Evolutionary conservation across 2,329 filamentous ascomycete species (phyloP).

Genomic region (Elsinoe batatas): DNA sequence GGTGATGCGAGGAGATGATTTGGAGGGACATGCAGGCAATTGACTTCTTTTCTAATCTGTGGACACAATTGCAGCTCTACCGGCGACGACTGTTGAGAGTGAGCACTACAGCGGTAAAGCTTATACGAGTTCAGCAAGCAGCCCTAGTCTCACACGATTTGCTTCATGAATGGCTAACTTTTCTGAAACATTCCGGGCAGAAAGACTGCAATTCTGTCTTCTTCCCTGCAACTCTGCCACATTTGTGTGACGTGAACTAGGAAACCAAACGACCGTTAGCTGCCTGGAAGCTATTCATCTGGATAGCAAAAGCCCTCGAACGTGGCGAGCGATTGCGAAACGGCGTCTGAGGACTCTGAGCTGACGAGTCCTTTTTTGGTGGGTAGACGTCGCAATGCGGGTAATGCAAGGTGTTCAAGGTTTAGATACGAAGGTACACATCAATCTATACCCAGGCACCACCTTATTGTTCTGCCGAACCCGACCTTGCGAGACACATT

Average conservation of each 20-base stretch:
- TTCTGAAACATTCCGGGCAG: neutral
- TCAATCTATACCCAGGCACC: neutral
- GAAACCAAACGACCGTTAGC: neutral
- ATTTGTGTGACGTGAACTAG: no score
- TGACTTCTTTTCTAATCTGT: neutral
- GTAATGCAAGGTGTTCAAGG: conserved; percentile 7
- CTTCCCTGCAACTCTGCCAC: no score
- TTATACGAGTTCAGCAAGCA: neutral
- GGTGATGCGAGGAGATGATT: neutral
- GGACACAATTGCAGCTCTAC: neutral
- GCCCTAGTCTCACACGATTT: neutral
- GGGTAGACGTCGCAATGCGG: neutral
- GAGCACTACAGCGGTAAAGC: conserved; percentile 1
- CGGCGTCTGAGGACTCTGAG: neutral
- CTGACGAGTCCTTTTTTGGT: neutral
- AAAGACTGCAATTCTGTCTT: neutral
- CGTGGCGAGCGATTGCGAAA: neutral
- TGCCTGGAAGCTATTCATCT: neutral
- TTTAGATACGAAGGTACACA: conserved; percentile 8
- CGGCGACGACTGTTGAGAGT: neutral
- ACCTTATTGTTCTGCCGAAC: neutral
- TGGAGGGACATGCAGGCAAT: neutral
- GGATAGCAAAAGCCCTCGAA: neutral
- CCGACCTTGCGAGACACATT: neutral
- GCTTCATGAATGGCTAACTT: neutral